Evolutionary conservation across 345 rosid genomes (phyloP).

Genomic region (rapeseed (Brassica napus)): DNA sequence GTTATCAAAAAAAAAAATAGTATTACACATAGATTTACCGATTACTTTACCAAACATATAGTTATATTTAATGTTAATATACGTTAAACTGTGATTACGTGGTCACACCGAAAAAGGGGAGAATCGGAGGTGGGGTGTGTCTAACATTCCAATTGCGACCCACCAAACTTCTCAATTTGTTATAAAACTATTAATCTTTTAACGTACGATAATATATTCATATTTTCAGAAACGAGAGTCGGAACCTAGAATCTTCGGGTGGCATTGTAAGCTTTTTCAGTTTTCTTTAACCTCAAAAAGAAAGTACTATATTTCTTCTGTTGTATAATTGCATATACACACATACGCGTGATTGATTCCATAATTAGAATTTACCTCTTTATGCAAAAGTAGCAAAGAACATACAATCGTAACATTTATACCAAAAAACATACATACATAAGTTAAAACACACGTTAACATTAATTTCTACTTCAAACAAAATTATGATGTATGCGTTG

Average conservation of each 20-base stretch:
- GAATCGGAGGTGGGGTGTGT: constrained; percentile 36
- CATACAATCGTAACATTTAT: not conserved
- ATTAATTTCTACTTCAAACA: not conserved
- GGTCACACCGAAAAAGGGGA: constrained; percentile 35
- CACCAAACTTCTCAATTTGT: constrained; percentile 39
- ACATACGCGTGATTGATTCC: constrained; percentile 29
- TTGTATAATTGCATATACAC: constrained; percentile 19
- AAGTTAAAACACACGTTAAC: not conserved
- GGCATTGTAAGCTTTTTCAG: constrained; percentile 34
- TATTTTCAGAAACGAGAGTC: not conserved
- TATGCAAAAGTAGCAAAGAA: constrained; percentile 4
- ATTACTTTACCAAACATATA: not conserved
- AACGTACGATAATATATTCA: not conserved
- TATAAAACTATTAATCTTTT: not conserved
- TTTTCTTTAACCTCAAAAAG: constrained; percentile 19
- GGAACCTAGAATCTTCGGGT: constrained; percentile 38
- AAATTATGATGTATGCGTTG: not conserved
- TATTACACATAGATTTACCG: constrained; percentile 1
- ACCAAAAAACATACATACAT: not conserved
- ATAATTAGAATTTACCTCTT: constrained; percentile 19
- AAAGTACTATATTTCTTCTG: constrained; percentile 15
- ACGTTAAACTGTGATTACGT: constrained; percentile 29
- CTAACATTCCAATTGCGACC: constrained; percentile 45
- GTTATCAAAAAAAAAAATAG: too few species aligned
- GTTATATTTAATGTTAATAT: not conserved